A percentile compares a stretch with the other conserved stretches of the same genome.
Evolutionary conservation across 2,329 filamentous ascomycete genomes (phyloP).

Genomic region (Grosmannia clavigera): DNA sequence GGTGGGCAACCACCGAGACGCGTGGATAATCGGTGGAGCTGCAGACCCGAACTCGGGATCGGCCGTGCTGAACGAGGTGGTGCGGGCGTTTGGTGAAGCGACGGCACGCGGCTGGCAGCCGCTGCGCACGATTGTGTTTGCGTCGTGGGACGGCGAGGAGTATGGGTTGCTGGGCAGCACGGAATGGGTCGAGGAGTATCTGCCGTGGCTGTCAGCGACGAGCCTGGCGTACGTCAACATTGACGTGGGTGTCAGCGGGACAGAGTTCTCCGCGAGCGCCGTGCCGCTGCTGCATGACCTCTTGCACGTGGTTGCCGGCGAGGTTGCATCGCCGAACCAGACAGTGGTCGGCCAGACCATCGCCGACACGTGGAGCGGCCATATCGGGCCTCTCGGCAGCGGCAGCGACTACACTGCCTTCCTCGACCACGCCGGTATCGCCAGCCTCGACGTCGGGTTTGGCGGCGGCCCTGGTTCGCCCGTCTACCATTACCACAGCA

Average conservation of each 20-base stretch:
- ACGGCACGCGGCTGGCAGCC: conserved; percentile 67
- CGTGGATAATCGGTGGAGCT: conserved; percentile 61
- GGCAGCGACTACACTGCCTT: conserved; percentile 67
- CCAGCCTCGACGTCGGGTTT: conserved; percentile 54
- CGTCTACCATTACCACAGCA: conserved; percentile 76
- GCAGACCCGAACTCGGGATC: conserved; percentile 73
- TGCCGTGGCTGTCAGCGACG: conserved; percentile 63
- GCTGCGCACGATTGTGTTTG: conserved; percentile 81
- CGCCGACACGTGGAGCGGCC: conserved; percentile 51
- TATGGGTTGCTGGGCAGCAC: conserved; percentile 79
- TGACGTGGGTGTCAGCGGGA: conserved; percentile 59
- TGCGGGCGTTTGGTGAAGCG: conserved; percentile 60
- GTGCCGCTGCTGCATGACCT: conserved; percentile 67
- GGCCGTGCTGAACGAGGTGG: conserved; percentile 66
- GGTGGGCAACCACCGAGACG: conserved; percentile 71
- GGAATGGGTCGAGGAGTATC: conserved; percentile 85
- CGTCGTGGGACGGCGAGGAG: conserved; percentile 72
- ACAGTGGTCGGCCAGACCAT: conserved; percentile 58
- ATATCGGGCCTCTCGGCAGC: conserved; percentile 54
- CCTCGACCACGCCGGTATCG: conserved; percentile 57
- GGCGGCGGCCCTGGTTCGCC: conserved; percentile 27
- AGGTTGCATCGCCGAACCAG: conserved; percentile 63
- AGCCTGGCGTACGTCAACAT: conserved; percentile 79
- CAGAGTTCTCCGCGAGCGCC: conserved; percentile 49
- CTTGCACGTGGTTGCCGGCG: conserved; percentile 51